Evolutionary conservation across 352 stramenopile species (phyloP), one percentile per base, ranked within the genome.

Genomic region (Globisporangium lucens): DNA sequence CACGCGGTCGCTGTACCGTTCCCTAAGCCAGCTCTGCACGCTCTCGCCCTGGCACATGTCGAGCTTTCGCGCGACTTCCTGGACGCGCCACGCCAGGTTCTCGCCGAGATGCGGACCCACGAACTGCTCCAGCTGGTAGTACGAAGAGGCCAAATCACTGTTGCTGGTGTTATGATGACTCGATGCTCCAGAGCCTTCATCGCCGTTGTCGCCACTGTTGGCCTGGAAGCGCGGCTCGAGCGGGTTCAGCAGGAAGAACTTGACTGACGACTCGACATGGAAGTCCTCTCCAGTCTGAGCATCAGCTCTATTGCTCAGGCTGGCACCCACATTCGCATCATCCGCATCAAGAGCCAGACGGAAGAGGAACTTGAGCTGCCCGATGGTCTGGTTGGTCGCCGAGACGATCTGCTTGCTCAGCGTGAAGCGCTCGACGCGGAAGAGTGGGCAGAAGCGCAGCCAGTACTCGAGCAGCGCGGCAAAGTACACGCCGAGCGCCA

Each of bases 291-390:
- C 65, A 30, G 68, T 43, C n/a, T 33, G 6, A 4, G 7, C 17
- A 3, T 22, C 53, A 59, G 55, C 30, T 8, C 6, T n/a, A 24
- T 27, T 36, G 8, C 13, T n/a, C 29, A 38, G 43, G 24, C 15
- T 51, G 35, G 15, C 17, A 63, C 62, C 17, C 12, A 56, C 67
- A 22, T 30, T 8, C n/a, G 53, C 29, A 17, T 41, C n/a, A 0
- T 58, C 24, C 5, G 0, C 49, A 1, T 68, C 38, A 6, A 53
- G 12, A 56, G 56, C 30, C 22, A 74, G 47, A 1, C 78, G 82
- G 69, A 93, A 91, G 7, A 93, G 67, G 59, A 93, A 90, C 57
- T 93, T 91, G 58, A 93, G 73, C 71, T 91, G 85, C 0, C 85
- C 83, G 29, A 93, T 70, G 5, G 85, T 93, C 68, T 83, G 78